Conservation (phyloP, 2,329 filamentous ascomycete genomes). For the Hypoxylon sp. region DNA sequence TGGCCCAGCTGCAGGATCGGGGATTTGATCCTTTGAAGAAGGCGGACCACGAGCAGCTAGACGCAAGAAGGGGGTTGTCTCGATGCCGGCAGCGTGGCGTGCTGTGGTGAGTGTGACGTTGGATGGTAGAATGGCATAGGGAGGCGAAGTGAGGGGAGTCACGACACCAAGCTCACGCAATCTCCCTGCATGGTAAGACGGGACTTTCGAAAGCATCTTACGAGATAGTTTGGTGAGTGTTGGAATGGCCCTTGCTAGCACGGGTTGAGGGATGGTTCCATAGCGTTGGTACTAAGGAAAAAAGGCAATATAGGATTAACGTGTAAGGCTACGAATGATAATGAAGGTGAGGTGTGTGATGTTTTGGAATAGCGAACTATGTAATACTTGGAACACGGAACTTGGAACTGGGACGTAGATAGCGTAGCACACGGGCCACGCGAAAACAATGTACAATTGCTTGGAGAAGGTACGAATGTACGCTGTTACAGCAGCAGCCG, state of each 20-base stretch:
- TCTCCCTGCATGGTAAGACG: conserved; percentile 8
- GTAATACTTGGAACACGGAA: neutral
- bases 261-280: conserved; percentile 17
- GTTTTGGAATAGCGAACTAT: conserved; percentile 12
- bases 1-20: conserved; percentile 42
- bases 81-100: conserved; percentile 8
- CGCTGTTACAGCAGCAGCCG: conserved; percentile 35
- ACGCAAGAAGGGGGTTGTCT: conserved; percentile 13
- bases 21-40: conserved; percentile 34
- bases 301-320: neutral
- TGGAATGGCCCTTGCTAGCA: conserved; percentile 5
- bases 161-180: conserved; percentile 13
- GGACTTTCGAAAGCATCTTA: conserved; percentile 2
- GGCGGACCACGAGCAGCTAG: conserved; percentile 14
- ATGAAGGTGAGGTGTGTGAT: too few species aligned
- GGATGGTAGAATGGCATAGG: conserved; percentile 22
- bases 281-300: conserved; percentile 7
- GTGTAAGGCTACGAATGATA: conserved; percentile 12
- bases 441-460: neutral
- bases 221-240: neutral
- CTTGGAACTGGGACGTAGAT: too few species aligned
- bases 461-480: conserved; percentile 2
- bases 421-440: too few species aligned
- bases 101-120: conserved; percentile 16
- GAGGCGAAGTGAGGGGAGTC: conserved; percentile 21